These are phyloP conservation scores for Pelagophyceae sp. DNA, from an alignment of 352 stramenopile genomes.

Conservation along the genomic window DNA sequence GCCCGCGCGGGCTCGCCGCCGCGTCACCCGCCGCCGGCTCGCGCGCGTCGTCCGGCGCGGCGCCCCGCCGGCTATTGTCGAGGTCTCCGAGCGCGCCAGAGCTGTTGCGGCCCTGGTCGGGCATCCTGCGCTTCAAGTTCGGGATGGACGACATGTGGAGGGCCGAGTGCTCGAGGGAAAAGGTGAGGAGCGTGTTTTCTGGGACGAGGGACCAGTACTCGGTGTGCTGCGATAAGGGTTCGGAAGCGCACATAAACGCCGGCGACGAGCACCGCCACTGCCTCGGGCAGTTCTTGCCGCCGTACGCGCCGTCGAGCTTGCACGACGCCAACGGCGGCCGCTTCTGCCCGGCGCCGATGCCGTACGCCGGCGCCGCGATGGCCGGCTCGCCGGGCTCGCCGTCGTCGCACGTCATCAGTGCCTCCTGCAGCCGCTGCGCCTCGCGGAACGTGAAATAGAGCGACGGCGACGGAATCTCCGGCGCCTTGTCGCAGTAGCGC, in stretches of 20 bases:
- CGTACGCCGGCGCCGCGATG: too few relatives aligned
- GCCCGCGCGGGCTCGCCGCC: too few relatives aligned
- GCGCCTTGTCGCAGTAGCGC: slow-evolving; percentile 36
- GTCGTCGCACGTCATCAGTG: background rate
- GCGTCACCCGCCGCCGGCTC: too few relatives aligned
- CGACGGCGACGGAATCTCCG: slow-evolving; percentile 29
- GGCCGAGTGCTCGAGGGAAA: background rate
- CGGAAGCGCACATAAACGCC: slow-evolving; percentile 33
- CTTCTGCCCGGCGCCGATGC: background rate
- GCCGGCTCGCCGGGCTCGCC: background rate
- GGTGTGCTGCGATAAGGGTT: slow-evolving; percentile 25
- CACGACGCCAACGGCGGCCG: background rate
- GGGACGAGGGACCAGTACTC: slow-evolving; percentile 31
- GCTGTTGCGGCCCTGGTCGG: too few relatives aligned
- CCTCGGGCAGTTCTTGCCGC: slow-evolving; percentile 16
- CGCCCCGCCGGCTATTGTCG: too few relatives aligned
- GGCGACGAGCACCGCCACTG: slow-evolving; percentile 6
- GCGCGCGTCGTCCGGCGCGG: too few relatives aligned
- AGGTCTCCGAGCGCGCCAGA: too few relatives aligned
- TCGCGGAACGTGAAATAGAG: slow-evolving; percentile 40
- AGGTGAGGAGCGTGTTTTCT: slow-evolving; percentile 26
- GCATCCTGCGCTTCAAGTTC: too few relatives aligned
- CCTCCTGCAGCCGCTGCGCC: slow-evolving; percentile 24
- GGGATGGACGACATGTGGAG: background rate
- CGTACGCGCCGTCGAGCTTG: slow-evolving; percentile 21